Percentiles rank a stretch among this genome's conserved stretches.
Evolutionary conservation across 139 green algal genomes (phyloP).

Genomic region (Coelastrella sp.): DNA sequence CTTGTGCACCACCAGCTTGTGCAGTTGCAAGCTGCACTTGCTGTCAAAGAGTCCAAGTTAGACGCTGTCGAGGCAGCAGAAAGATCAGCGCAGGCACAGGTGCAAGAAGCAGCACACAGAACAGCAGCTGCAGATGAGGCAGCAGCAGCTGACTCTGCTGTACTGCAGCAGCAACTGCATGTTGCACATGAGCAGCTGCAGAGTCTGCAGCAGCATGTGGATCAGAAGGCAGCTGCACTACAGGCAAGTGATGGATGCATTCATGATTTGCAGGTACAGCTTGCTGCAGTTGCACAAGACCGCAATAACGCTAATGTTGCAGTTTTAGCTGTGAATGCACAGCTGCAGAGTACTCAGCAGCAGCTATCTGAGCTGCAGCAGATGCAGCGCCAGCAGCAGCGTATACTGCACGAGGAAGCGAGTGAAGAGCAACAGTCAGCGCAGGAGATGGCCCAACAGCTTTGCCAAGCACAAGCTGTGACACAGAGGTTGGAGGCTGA

Average conservation of each 20-base stretch:
- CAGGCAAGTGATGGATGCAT: not conserved
- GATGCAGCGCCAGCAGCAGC: not conserved
- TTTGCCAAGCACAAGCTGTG: not conserved
- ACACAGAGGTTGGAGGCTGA: too few species aligned
- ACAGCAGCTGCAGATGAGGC: not conserved
- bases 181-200: slow-evolving; percentile 26
- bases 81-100: not conserved
- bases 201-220: not conserved
- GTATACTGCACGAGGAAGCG: too few species aligned
- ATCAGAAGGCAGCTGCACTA: not conserved
- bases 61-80: not conserved
- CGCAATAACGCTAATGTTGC: not conserved
- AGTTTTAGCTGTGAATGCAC: not conserved
- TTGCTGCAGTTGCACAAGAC: not conserved
- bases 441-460: too few species aligned
- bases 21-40: not conserved
- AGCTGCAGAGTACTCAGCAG: not conserved
- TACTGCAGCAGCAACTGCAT: not conserved
- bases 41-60: not conserved
- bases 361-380: not conserved
- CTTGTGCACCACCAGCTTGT: not conserved
- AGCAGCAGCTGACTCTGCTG: not conserved
- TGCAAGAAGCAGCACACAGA: not conserved
- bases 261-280: not conserved
- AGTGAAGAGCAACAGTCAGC: too few species aligned